These are phyloP conservation scores for Didymella keratinophila DNA, from an alignment of 2,329 filamentous ascomycete species.

Conservation along the genomic window DNA sequence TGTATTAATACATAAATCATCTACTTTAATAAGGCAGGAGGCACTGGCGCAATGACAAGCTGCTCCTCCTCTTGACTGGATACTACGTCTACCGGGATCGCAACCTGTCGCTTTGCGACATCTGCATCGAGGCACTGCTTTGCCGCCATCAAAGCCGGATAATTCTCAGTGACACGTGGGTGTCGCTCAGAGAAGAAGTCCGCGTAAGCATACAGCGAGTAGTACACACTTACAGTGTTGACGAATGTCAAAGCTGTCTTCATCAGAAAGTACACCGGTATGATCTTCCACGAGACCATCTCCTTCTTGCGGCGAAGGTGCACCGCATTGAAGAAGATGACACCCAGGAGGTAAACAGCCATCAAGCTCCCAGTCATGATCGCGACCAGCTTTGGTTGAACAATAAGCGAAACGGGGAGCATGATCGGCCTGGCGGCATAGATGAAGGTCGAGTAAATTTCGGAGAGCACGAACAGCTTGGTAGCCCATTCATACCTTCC, in stretches of 20 bases:
- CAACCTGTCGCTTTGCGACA: too few species aligned
- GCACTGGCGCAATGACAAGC: too few species aligned
- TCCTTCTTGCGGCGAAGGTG: background rate
- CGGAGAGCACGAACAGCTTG: background rate
- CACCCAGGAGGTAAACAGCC: background rate
- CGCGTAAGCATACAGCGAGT: background rate
- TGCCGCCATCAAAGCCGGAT: background rate
- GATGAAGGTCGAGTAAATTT: background rate
- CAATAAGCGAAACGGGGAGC: background rate
- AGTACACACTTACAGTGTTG: background rate
- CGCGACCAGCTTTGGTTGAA: background rate
- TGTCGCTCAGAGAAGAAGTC: background rate
- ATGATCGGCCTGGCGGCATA: background rate
- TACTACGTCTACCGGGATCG: too few species aligned
- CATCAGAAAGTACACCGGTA: background rate
- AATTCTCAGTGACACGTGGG: background rate
- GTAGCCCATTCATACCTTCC: background rate
- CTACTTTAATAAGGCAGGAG: too few species aligned
- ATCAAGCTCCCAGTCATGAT: background rate
- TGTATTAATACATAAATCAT: too few species aligned
- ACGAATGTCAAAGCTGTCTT: background rate
- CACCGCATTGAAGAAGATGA: background rate
- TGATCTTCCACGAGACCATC: background rate
- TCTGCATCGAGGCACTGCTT: background rate
- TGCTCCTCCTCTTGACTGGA: too few species aligned